phyloP scores from a whole-genome alignment of 208 protist genomes.

The Trypanosoma melophagium region DNA sequence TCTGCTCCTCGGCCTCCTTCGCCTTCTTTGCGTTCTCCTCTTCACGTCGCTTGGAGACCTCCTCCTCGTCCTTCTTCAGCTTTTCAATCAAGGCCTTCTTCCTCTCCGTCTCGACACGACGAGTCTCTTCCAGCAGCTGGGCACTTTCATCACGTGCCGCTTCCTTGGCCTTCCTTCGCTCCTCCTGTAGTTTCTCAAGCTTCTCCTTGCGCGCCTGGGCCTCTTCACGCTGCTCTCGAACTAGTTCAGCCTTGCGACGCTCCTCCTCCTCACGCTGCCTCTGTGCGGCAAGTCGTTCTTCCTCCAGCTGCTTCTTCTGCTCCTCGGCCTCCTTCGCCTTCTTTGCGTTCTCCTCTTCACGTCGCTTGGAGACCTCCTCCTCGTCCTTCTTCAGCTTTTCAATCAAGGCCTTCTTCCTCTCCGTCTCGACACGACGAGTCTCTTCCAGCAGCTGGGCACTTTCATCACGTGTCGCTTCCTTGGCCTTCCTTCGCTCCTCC shows the following conservation, averaged over 20 bases:
- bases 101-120: not conserved
- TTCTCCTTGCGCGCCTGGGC: conserved; percentile 28
- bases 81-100: not conserved
- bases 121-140: conserved; percentile 11
- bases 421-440: not conserved
- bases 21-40: conserved; percentile 39
- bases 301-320: conserved; percentile 43
- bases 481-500: conserved; percentile 42
- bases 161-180: conserved; percentile 38
- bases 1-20: conserved; percentile 43
- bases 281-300: conserved; percentile 44
- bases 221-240: conserved; percentile 36
- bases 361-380: conserved; percentile 19
- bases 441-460: conserved; percentile 15
- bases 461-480: conserved; percentile 16
- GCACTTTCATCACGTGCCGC: conserved; percentile 12
- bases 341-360: conserved; percentile 35
- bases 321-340: conserved; percentile 47
- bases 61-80: conserved; percentile 4
- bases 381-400: not conserved
- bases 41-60: conserved; percentile 22
- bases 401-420: not conserved
- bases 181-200: conserved; percentile 29
- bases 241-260: conserved; percentile 14
- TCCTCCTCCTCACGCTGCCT: conserved; percentile 54